Percentiles rank a stretch among this genome's conserved stretches.
These are phyloP conservation scores for Exophiala viscosa DNA, from an alignment of 2,329 filamentous ascomycete species.

Conservation along the genomic window DNA sequence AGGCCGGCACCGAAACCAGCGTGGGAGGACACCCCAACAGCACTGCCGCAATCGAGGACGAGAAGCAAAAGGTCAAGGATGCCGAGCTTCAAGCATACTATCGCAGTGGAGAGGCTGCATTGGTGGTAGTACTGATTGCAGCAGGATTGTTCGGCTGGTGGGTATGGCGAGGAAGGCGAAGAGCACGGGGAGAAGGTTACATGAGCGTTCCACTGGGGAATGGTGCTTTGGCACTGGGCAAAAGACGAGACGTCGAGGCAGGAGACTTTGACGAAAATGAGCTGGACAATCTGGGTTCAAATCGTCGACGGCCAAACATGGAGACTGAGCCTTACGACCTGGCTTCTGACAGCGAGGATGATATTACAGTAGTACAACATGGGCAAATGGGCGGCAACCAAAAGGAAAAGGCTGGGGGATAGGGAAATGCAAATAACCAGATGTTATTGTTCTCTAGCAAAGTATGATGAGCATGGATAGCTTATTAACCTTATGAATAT, in stretches of 20 bases:
- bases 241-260: constrained; percentile 54
- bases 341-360: constrained; percentile 45
- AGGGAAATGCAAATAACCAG: not conserved
- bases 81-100: constrained; percentile 88
- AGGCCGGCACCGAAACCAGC: constrained; percentile 66
- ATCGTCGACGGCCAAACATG: constrained; percentile 28
- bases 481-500: too few species aligned
- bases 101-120: constrained; percentile 78
- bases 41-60: constrained; percentile 62
- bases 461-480: too few species aligned
- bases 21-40: constrained; percentile 71
- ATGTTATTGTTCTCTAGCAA: too few species aligned
- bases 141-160: constrained; percentile 72
- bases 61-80: constrained; percentile 70
- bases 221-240: constrained; percentile 39
- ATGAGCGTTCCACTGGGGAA: constrained; percentile 30
- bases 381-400: constrained; percentile 7
- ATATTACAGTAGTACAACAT: constrained; percentile 15
- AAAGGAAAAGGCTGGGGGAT: not conserved
- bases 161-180: constrained; percentile 55
- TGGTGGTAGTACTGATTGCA: constrained; percentile 74
- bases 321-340: constrained; percentile 44
- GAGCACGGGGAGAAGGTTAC: constrained; percentile 44
- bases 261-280: constrained; percentile 61
- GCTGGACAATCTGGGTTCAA: constrained; percentile 50